These are phyloP conservation scores for Aegle marmelos DNA, from an alignment of 345 rosid species.

Conservation along the genomic window DNA sequence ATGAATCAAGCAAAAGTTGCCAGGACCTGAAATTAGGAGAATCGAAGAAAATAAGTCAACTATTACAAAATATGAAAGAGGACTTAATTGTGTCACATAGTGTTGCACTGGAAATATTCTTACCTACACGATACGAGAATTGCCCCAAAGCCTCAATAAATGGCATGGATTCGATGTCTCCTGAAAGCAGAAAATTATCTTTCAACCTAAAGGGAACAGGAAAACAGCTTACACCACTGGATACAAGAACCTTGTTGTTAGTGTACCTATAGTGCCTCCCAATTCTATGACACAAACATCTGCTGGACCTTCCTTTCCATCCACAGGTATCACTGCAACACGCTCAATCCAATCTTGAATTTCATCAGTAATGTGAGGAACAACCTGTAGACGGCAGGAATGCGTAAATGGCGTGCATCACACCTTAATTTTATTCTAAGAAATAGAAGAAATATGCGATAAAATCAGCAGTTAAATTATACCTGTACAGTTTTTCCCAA, in stretches of 20 bases:
- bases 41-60: not conserved
- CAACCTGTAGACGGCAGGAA: conserved; percentile 54
- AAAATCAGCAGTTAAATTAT: not conserved
- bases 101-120: conserved; percentile 23
- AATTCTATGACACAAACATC: conserved; percentile 98
- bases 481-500: conserved; percentile 99
- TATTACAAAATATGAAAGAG: not conserved
- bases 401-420: not conserved
- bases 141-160: conserved; percentile 96
- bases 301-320: conserved; percentile 78
- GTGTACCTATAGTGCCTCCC: conserved; percentile 93
- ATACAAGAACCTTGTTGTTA: not conserved
- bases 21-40: conserved; percentile 53
- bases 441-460: not conserved
- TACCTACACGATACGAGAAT: conserved; percentile 91
- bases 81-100: not conserved
- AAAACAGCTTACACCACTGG: not conserved
- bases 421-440: not conserved
- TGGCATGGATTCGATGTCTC: conserved; percentile 98
- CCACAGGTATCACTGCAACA: conserved; percentile 80
- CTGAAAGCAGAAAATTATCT: conserved; percentile 37
- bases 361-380: conserved; percentile 94
- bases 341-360: conserved; percentile 97
- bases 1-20: conserved; percentile 92
- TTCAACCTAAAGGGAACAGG: conserved; percentile 8